Evolutionary conservation across 148 eudicot species (phyloP).

Genomic region (Tetragonia tetragonoides): DNA sequence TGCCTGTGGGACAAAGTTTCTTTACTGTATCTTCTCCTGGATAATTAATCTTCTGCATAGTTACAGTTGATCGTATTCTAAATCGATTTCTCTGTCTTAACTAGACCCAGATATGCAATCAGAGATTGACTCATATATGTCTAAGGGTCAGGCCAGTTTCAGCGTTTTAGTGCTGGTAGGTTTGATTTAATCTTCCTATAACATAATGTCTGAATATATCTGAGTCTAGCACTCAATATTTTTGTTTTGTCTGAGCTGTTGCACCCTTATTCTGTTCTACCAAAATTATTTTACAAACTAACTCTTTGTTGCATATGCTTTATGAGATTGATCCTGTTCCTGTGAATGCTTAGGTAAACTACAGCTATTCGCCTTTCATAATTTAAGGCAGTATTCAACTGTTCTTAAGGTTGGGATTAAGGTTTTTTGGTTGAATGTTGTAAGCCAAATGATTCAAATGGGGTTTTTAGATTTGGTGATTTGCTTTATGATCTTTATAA

Average conservation of each 20-base stretch:
- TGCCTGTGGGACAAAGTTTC: no score
- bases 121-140: constrained; percentile 64
- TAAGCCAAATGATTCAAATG: neutral
- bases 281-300: neutral
- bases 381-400: no score
- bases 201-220: constrained; percentile 1
- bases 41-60: neutral
- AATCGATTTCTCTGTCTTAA: constrained; percentile 17
- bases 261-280: neutral
- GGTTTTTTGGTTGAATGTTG: neutral
- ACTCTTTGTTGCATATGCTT: neutral
- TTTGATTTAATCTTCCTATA: constrained; percentile 9
- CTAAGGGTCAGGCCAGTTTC: constrained; percentile 69
- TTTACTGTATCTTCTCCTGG: no score
- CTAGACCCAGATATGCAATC: constrained; percentile 88
- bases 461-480: neutral
- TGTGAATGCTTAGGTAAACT: neutral
- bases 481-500: neutral
- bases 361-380: neutral
- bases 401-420: neutral
- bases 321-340: neutral
- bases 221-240: constrained; percentile 4
- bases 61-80: neutral
- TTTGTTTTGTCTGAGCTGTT: neutral
- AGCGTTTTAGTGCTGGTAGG: constrained; percentile 64